Conservation (phyloP, 176 grass and related monocot species). For the Oryza punctata region DNA sequence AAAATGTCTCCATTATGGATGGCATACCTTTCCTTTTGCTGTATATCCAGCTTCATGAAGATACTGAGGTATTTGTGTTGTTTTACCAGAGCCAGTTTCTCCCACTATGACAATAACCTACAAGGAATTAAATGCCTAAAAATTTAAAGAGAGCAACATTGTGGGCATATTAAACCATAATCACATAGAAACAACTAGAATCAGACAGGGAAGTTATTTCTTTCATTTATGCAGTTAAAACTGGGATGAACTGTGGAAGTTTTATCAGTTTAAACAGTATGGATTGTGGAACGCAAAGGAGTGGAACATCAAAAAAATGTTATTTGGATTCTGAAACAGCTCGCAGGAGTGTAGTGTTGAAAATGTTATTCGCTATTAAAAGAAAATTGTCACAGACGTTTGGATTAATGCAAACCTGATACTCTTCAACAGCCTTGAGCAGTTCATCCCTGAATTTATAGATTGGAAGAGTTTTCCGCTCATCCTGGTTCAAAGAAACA, state of each 20-base stretch:
- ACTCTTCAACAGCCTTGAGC: slow-evolving; percentile 69
- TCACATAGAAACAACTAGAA: not conserved
- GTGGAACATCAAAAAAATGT: slow-evolving; percentile 10
- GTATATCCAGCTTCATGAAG: slow-evolving; percentile 95
- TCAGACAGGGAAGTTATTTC: not conserved
- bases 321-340: slow-evolving; percentile 5
- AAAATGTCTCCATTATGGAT: not conserved
- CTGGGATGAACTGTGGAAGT: not conserved
- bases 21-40: slow-evolving; percentile 65
- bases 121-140: slow-evolving; percentile 13
- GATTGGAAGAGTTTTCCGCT: slow-evolving; percentile 89
- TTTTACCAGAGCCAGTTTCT: slow-evolving; percentile 97
- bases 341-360: not conserved
- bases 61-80: slow-evolving; percentile 97
- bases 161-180: not conserved
- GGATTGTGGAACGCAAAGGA: not conserved
- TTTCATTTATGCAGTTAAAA: slow-evolving; percentile 9
- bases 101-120: slow-evolving; percentile 96
- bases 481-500: slow-evolving; percentile 57
- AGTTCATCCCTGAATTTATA: slow-evolving; percentile 84
- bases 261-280: not conserved
- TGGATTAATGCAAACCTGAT: slow-evolving; percentile 64
- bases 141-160: not conserved
- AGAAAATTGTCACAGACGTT: slow-evolving; percentile 10
- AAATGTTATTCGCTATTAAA: not conserved